Base-by-base conservation (phyloP, 1,284 basidiomycete species). In the Malassezia japonica region DNA sequence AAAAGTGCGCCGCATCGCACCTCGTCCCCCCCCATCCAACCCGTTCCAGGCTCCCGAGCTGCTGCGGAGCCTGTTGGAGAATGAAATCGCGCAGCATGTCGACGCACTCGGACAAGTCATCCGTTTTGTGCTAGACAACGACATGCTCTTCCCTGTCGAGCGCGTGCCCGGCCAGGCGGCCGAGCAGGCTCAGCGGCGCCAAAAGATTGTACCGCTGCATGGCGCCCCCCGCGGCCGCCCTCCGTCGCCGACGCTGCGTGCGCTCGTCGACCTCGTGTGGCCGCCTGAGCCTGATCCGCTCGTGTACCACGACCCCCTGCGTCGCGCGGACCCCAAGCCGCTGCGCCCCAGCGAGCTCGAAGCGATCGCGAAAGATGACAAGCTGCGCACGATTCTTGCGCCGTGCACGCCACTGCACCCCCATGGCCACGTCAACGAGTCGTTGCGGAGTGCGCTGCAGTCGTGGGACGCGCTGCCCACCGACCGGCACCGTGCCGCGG, bases 41-140 rank as follows among this genome's bases (percentile, higher is more conserved):
- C 70, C 70, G 0, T 72, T 71, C 42, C 61, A 63, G 20, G 59
- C 60, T 37, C 67, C 65, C 0, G 59, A 70, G 37, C 50, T 71
- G 37, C 50, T 71, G n/a, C 61, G 64, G 3, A 61, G 60, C 83
- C 76, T 94, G n/a, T 79, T 96, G 6, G 77, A 84, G 18, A 85
- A 84, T 10, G 91, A 96, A 67, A 89, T 95, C 43, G 81, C 83
- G 24, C 81, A 88, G 65, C 91, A 92, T 0, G 80, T 94, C 4
- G 88, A 87, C 2, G 91, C 94, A 72, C 78, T 96, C 2, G 87
- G 89, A 0, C 92, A 96, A 74, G 87, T 86, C 2, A 86, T 96
- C 64, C 83, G 82, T 28, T 98, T 96, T 74, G 74, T 96, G 13
- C 87, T 88, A 2, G 85, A 87, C 57, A 98, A 98, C 62, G 82